phyloP scores from a whole-genome alignment of 1,139 yeast species.

The Lodderomyces pseudojiufengensis region DNA sequence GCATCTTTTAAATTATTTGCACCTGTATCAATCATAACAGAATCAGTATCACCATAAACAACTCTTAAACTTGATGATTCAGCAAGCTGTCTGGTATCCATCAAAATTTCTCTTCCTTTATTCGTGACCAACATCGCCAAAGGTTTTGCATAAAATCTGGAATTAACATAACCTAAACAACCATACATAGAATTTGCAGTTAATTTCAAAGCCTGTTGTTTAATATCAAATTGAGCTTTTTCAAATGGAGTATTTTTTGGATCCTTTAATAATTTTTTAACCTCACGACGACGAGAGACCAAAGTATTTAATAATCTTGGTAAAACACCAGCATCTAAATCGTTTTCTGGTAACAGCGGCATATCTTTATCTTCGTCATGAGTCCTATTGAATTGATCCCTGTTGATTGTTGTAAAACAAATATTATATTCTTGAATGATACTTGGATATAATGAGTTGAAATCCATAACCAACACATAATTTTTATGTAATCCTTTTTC shows the following conservation, averaged over 20 bases:
- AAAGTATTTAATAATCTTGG: slow-evolving; percentile 81
- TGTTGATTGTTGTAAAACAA: slow-evolving; percentile 91
- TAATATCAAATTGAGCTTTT: slow-evolving; percentile 82
- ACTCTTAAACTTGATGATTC: slow-evolving; percentile 80
- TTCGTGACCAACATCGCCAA: slow-evolving; percentile 93
- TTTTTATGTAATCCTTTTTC: slow-evolving; percentile 92
- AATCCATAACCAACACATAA: slow-evolving; percentile 92
- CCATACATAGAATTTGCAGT: slow-evolving; percentile 99
- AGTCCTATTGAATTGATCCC: slow-evolving; percentile 48
- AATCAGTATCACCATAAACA: slow-evolving; percentile 98
- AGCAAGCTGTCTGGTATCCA: slow-evolving; percentile 90
- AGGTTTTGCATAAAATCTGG: slow-evolving; percentile 94
- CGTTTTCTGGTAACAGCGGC: slow-evolving; percentile 67
- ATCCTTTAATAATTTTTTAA: slow-evolving; percentile 78
- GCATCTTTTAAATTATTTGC: slow-evolving; percentile 70
- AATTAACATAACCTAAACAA: slow-evolving; percentile 88
- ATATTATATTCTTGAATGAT: slow-evolving; percentile 96
- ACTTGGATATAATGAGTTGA: slow-evolving; percentile 95
- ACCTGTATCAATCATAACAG: slow-evolving; percentile 97
- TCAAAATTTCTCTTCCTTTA: slow-evolving; percentile 92
- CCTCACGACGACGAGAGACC: slow-evolving; percentile 90
- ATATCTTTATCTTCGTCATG: slow-evolving; percentile 60
- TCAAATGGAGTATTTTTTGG: slow-evolving; percentile 62
- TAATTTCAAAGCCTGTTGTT: slow-evolving; percentile 91
- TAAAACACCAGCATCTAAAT: slow-evolving; percentile 69